Evolutionary conservation across 129 eudicot genomes (phyloP).

Genomic region (Tagetes erecta): DNA sequence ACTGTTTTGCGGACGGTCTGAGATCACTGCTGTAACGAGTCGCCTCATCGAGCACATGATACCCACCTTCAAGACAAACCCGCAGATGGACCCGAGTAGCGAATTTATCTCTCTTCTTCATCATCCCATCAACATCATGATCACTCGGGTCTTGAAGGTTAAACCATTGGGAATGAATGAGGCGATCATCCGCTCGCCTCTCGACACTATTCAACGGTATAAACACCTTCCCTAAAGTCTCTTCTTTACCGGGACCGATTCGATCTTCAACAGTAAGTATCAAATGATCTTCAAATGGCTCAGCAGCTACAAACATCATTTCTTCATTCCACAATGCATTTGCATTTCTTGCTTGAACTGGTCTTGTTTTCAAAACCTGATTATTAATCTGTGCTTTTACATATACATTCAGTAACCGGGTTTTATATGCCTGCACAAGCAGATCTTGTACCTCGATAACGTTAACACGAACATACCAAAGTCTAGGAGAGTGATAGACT

Average conservation of each 20-base stretch:
- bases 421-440: slow-evolving; percentile 53
- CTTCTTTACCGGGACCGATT: slow-evolving; percentile 61
- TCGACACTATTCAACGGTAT: slow-evolving; percentile 61
- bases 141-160: slow-evolving; percentile 53
- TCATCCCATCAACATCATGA: slow-evolving; percentile 49
- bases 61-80: slow-evolving; percentile 85
- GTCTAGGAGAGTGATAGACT: slow-evolving; percentile 84
- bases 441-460: slow-evolving; percentile 82
- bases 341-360: slow-evolving; percentile 43
- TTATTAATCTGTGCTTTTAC: slow-evolving; percentile 64
- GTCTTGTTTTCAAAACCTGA: slow-evolving; percentile 59
- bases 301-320: slow-evolving; percentile 91
- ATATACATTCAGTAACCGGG: slow-evolving; percentile 61
- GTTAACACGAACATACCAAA: slow-evolving; percentile 89
- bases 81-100: slow-evolving; percentile 75
- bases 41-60: slow-evolving; percentile 91
- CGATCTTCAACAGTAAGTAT: slow-evolving; percentile 68
- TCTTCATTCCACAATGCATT: slow-evolving; percentile 85
- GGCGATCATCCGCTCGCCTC: slow-evolving; percentile 66
- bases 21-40: slow-evolving; percentile 94
- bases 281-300: slow-evolving; percentile 85
- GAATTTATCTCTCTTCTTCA: slow-evolving; percentile 57
- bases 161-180: slow-evolving; percentile 56
- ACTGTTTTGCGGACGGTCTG: slow-evolving; percentile 76
- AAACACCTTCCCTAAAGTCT: slow-evolving; percentile 55